Evolutionary conservation across 108 stramenopile genomes (phyloP), one percentile per base, ranked within the genome.

Genomic region (Pseudonitzschia multistriata): DNA sequence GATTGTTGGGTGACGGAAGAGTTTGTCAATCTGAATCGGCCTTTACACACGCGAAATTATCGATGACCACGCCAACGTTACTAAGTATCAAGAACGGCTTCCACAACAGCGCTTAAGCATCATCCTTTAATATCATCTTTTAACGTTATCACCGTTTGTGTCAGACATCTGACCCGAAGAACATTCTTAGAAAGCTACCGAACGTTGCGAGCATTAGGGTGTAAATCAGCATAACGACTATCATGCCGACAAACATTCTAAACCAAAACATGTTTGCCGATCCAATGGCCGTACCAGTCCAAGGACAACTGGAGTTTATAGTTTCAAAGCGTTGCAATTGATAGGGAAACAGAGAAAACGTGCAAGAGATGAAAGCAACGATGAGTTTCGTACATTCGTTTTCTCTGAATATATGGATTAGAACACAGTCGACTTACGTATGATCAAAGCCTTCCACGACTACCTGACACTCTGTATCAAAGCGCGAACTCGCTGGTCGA

Each of bases 371-470:
- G 15, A 10, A 1, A 67, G 6, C 15, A 70, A 40, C 8, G 29
- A n/a, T 7, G 15, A 29, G 21, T 87, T 54, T 14, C 63, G 71
- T 14, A 94, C 88, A 80, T 94, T 95, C 27, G 36, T 64, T 62
- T 81, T 81, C 74, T 94, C 93, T 30, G 85, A 70, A 6, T 52
- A 17, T n/a, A 96, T 93, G 64, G 83, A 53, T 3, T 19, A 35
- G 21, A 30, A 42, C 40, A 13, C 40, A 42, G 24, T 57, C 31
- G 27, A 81, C 66, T 87, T 77, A 90, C 82, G 92, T 94, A 49
- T 94, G 93, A 81, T 94, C 93, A 77, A 91, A 94, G 22, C 85
- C 94, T 70, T 96, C 92, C 25, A 97, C 82, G 15, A 97, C 74
- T 13, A 93, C 90, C 5, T 77, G 88, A 57, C 85, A 86, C 76